Conservation (phyloP, 805 yeast genomes). For the Saitoella complicata region DNA sequence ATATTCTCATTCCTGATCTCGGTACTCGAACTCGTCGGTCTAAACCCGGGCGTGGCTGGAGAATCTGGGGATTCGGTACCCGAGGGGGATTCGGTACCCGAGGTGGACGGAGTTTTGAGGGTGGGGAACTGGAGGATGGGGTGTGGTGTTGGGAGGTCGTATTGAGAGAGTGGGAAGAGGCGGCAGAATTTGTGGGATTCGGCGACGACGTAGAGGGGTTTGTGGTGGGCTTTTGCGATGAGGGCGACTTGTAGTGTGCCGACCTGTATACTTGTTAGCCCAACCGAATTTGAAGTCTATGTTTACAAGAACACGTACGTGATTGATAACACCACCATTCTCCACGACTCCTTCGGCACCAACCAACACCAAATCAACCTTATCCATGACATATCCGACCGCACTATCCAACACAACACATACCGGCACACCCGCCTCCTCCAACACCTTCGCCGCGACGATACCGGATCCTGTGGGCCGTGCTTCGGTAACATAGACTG, state of each 20-base stretch:
- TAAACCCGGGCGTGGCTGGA: too few relatives aligned
- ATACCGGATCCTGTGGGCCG: conserved; percentile 68
- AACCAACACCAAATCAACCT: conserved; percentile 81
- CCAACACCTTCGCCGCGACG: conserved; percentile 50
- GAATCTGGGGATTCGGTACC: too few relatives aligned
- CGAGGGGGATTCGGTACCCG: too few relatives aligned
- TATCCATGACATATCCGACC: conserved; percentile 81
- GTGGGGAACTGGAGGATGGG: conserved; percentile 13
- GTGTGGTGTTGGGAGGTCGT: conserved; percentile 59
- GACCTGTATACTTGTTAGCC: conserved; percentile 20
- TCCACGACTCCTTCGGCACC: conserved; percentile 99
- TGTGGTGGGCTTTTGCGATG: conserved; percentile 73
- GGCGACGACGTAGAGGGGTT: conserved; percentile 85
- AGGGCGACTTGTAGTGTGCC: conserved; percentile 94
- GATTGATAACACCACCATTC: conserved; percentile 94
- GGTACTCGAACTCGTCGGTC: too few relatives aligned
- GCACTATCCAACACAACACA: conserved; percentile 81
- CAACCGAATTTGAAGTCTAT: neutral
- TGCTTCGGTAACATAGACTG: conserved; percentile 86
- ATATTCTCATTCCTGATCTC: conserved; percentile 1
- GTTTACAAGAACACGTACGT: conserved; percentile 20
- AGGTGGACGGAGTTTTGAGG: too few relatives aligned
- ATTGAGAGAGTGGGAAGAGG: conserved; percentile 84
- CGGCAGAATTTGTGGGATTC: conserved; percentile 91
- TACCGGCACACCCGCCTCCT: conserved; percentile 66